A percentile compares a stretch with the other conserved stretches of the same genome.
Evolutionary conservation across 1,284 basidiomycete genomes (phyloP).

Genomic region (Anthracocystis panici-leucophaei): DNA sequence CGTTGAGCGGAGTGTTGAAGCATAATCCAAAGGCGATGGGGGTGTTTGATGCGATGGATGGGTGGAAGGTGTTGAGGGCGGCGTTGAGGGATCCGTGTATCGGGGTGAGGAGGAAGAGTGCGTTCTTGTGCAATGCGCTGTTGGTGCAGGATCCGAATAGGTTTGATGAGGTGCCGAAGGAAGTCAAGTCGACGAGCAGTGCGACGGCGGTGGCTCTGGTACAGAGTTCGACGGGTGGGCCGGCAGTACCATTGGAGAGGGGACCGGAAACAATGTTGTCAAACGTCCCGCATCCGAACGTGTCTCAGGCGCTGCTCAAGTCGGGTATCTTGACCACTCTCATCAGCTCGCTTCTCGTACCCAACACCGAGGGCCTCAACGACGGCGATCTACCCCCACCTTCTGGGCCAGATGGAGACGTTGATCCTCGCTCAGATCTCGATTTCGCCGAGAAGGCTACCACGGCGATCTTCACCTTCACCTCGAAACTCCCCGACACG

Average conservation of each 20-base stretch:
- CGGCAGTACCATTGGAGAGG: slow-evolving; percentile 62
- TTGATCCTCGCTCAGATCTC: slow-evolving; percentile 74
- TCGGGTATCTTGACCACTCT: slow-evolving; percentile 58
- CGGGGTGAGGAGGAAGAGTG: slow-evolving; percentile 82
- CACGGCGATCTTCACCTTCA: slow-evolving; percentile 72
- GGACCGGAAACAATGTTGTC: slow-evolving; percentile 58
- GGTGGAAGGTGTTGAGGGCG: slow-evolving; percentile 78
- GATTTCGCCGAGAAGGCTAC: slow-evolving; percentile 86
- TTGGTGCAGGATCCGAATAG: slow-evolving; percentile 74
- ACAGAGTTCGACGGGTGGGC: slow-evolving; percentile 6
- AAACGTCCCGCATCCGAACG: slow-evolving; percentile 55
- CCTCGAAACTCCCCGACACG: slow-evolving; percentile 13
- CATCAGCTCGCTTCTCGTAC: slow-evolving; percentile 55
- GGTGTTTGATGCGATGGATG: slow-evolving; percentile 75
- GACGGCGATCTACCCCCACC: slow-evolving; percentile 67
- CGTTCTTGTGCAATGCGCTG: slow-evolving; percentile 85
- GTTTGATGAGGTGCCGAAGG: slow-evolving; percentile 68
- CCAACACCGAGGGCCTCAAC: slow-evolving; percentile 17
- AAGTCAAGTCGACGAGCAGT: slow-evolving; percentile 68
- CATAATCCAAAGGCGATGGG: slow-evolving; percentile 81
- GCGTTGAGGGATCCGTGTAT: slow-evolving; percentile 82
- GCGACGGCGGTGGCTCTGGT: slow-evolving; percentile 28
- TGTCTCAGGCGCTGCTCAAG: slow-evolving; percentile 63
- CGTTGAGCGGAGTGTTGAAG: slow-evolving; percentile 85
- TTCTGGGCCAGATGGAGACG: slow-evolving; percentile 78